Conservation (phyloP, 768 basidiomycete species). For the Phaffia tasmanica region DNA sequence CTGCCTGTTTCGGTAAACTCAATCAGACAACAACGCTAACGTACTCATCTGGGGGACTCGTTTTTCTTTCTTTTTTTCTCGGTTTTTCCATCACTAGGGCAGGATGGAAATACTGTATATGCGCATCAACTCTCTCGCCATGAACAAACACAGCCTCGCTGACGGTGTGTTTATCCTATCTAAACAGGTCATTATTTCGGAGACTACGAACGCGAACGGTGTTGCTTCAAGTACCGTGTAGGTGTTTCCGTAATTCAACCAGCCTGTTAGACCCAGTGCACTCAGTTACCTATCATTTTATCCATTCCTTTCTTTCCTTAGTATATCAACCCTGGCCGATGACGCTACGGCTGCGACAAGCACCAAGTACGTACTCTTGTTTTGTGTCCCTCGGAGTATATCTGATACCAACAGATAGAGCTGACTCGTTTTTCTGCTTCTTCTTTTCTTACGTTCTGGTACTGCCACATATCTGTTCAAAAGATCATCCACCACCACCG, state of each 20-base stretch:
- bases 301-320: not conserved
- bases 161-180: not conserved
- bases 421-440: not conserved
- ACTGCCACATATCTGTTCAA: too few relatives aligned
- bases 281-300: not conserved
- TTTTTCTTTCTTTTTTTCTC: not conserved
- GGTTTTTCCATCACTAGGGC: not conserved
- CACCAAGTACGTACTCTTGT: not conserved
- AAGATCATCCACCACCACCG: not conserved
- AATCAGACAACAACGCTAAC: not conserved
- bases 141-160: not conserved
- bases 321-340: constrained; percentile 3
- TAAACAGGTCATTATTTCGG: constrained; percentile 17
- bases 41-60: not conserved
- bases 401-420: not conserved
- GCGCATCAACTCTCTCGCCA: not conserved
- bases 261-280: too few relatives aligned
- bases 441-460: not conserved
- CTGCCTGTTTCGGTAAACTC: not conserved
- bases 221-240: constrained; percentile 1
- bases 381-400: not conserved
- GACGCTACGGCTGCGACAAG: not conserved
- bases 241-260: not conserved
- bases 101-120: constrained; percentile 15
- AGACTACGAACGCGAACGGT: constrained; percentile 9